These are phyloP conservation scores for Mucor circinelloides DNA, from an alignment of 371 early-diverging fungal species.

Conservation along the genomic window DNA sequence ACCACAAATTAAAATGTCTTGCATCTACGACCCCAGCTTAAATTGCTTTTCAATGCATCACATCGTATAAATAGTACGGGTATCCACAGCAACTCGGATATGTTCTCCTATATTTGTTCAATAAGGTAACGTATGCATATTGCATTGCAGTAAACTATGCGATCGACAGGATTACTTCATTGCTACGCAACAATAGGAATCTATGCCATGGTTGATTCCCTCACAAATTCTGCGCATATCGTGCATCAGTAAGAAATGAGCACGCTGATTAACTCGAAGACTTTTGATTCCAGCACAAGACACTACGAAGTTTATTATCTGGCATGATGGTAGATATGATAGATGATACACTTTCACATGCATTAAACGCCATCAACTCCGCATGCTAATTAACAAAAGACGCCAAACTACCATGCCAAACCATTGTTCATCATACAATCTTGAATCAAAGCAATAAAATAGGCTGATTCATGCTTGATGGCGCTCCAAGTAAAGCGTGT, in stretches of 20 bases:
- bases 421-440: not conserved
- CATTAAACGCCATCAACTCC: conserved; percentile 8
- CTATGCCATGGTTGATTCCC: not conserved
- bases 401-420: not conserved
- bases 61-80: not conserved
- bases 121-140: not conserved
- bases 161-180: not conserved
- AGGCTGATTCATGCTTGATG: not conserved
- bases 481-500: not conserved
- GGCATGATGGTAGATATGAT: not conserved
- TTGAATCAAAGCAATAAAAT: not conserved
- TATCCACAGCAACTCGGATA: not conserved
- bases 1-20: not conserved
- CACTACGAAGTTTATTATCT: not conserved
- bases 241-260: not conserved
- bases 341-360: conserved; percentile 1
- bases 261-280: not conserved
- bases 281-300: not conserved
- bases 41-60: not conserved
- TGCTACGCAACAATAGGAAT: not conserved
- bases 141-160: not conserved
- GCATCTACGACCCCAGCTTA: not conserved
- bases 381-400: not conserved
- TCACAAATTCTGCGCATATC: not conserved
- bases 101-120: not conserved